Conservation (phyloP, 1,139 yeast species). For the Blastobotrys persicus region DNA sequence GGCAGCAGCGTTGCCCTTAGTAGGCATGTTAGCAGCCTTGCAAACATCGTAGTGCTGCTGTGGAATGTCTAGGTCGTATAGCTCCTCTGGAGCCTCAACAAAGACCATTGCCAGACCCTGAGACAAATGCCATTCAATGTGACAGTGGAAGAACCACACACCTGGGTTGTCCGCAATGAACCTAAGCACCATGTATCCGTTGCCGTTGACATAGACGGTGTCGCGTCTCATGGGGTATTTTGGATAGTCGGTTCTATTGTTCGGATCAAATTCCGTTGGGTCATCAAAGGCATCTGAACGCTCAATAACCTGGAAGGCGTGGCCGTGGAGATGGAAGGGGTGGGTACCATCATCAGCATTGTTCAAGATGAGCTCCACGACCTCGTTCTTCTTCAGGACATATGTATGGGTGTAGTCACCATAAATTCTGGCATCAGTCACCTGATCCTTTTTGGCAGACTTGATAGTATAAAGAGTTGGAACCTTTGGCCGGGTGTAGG, state of each 20-base stretch:
- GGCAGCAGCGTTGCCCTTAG: slow-evolving; percentile 84
- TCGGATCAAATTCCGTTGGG: slow-evolving; percentile 49
- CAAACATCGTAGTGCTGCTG: slow-evolving; percentile 62
- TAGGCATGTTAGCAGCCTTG: slow-evolving; percentile 47
- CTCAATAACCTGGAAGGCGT: slow-evolving; percentile 63
- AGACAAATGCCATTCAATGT: slow-evolving; percentile 89
- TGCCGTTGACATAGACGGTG: slow-evolving; percentile 61
- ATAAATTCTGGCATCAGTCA: slow-evolving; percentile 58
- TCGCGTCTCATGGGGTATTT: slow-evolving; percentile 67
- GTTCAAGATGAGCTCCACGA: slow-evolving; percentile 64
- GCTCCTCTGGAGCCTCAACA: slow-evolving; percentile 68
- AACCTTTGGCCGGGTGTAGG: slow-evolving; percentile 76
- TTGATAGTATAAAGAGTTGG: slow-evolving; percentile 78
- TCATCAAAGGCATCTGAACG: slow-evolving; percentile 49
- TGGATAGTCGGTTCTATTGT: slow-evolving; percentile 56
- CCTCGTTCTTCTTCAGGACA: slow-evolving; percentile 64
- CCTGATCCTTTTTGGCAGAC: slow-evolving; percentile 57
- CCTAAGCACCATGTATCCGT: slow-evolving; percentile 62
- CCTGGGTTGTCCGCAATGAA: slow-evolving; percentile 85
- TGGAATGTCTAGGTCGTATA: slow-evolving; percentile 51
- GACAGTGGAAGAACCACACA: slow-evolving; percentile 93
- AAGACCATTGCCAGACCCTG: slow-evolving; percentile 79
- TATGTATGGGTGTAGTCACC: slow-evolving; percentile 77
- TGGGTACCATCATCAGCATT: slow-evolving; percentile 74
- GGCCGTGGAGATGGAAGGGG: slow-evolving; percentile 90